These are phyloP conservation scores for Phytophthora palmivora DNA, from an alignment of 352 stramenopile genomes.

Conservation along the genomic window DNA sequence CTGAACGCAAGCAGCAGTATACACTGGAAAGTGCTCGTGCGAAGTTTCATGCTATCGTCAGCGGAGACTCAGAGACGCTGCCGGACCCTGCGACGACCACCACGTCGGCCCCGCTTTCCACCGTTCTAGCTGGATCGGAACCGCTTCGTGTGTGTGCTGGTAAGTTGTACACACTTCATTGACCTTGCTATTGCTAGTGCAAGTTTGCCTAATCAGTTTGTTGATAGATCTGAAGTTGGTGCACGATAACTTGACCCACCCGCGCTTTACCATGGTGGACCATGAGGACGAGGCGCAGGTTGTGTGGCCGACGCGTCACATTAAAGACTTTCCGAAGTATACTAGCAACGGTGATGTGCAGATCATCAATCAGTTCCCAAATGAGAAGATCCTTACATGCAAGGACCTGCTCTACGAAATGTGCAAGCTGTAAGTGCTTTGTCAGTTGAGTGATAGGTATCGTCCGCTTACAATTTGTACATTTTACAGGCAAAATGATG, in stretches of 20 bases:
- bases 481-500: constrained; percentile 44
- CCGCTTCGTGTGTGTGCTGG: constrained; percentile 46
- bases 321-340: constrained; percentile 64
- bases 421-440: constrained; percentile 52
- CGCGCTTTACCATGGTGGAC: constrained; percentile 48
- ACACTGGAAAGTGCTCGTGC: constrained; percentile 40
- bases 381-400: constrained; percentile 67
- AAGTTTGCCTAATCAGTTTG: not conserved
- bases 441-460: not conserved
- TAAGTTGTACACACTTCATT: constrained; percentile 9
- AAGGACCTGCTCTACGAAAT: constrained; percentile 72
- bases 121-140: constrained; percentile 26
- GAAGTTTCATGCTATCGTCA: constrained; percentile 51
- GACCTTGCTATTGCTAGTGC: too few relatives aligned
- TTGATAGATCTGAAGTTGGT: constrained; percentile 45
- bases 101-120: constrained; percentile 32
- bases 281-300: constrained; percentile 55
- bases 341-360: constrained; percentile 49
- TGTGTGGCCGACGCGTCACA: constrained; percentile 56
- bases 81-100: constrained; percentile 38
- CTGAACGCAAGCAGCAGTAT: constrained; percentile 38
- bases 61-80: constrained; percentile 44
- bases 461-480: constrained; percentile 5
- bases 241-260: constrained; percentile 50
- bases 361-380: constrained; percentile 71